A percentile compares a stretch with the other conserved stretches of the same genome.
Conservation (phyloP, 345 rosid species). For the Brassica cretica region DNA sequence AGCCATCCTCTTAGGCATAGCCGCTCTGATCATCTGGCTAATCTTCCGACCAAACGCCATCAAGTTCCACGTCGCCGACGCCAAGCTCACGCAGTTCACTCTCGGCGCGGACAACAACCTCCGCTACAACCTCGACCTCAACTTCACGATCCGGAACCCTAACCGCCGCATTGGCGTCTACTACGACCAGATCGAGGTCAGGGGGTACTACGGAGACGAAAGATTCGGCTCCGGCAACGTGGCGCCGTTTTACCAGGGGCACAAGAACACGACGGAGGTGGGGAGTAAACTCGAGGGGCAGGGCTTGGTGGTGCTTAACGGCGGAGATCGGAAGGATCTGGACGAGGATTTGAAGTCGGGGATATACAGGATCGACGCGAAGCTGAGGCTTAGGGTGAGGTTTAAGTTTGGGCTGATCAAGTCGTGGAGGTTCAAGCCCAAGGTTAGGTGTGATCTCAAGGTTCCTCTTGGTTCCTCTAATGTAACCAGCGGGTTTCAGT, state of each 20-base stretch:
- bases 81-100: slow-evolving; percentile 49
- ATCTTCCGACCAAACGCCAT: slow-evolving; percentile 60
- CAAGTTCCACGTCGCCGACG: slow-evolving; percentile 54
- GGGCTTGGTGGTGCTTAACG: slow-evolving; percentile 27
- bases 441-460: slow-evolving; percentile 55
- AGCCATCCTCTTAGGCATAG: slow-evolving; percentile 45
- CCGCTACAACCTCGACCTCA: slow-evolving; percentile 47
- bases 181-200: slow-evolving; percentile 53
- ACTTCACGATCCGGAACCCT: slow-evolving; percentile 60
- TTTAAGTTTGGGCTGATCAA: slow-evolving; percentile 68
- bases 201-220: slow-evolving; percentile 45
- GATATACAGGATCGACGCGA: slow-evolving; percentile 52
- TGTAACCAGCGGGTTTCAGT: slow-evolving; percentile 21
- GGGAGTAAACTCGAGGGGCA: slow-evolving; percentile 44
- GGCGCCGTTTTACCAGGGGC: slow-evolving; percentile 70
- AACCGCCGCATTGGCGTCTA: slow-evolving; percentile 55
- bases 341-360: slow-evolving; percentile 40
- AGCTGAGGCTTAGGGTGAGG: slow-evolving; percentile 55
- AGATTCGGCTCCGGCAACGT: slow-evolving; percentile 32
- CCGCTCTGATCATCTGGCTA: slow-evolving; percentile 59
- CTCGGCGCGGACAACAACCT: slow-evolving; percentile 42
- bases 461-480: slow-evolving; percentile 45
- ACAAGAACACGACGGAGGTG: slow-evolving; percentile 64
- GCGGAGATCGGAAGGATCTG: slow-evolving; percentile 30
- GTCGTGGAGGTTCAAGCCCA: slow-evolving; percentile 56